These are phyloP conservation scores for Calocybe cyanea DNA, from an alignment of 768 basidiomycete genomes.

Conservation along the genomic window DNA sequence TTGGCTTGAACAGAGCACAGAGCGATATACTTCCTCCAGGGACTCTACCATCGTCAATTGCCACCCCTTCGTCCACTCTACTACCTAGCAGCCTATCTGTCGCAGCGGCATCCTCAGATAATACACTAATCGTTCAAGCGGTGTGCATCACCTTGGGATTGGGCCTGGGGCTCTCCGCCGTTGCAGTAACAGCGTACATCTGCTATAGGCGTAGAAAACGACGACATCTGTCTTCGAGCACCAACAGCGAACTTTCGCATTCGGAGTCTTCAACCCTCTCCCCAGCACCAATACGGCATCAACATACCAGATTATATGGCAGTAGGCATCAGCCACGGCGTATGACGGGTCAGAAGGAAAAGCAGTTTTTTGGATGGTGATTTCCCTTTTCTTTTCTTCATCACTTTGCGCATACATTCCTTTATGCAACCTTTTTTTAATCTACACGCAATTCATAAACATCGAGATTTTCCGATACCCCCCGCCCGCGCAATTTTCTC, in stretches of 20 bases:
- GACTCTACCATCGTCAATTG: conserved; percentile 31
- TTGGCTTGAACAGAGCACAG: conserved; percentile 9
- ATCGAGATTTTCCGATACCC: too few species aligned
- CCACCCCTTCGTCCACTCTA: conserved; percentile 26
- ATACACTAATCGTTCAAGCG: conserved; percentile 16
- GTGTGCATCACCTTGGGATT: conserved; percentile 27
- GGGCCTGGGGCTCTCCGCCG: conserved; percentile 23
- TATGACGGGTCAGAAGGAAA: too few species aligned
- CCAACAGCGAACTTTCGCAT: conserved; percentile 8
- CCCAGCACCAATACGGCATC: background rate
- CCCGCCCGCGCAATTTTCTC: too few species aligned
- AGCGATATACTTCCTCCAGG: conserved; percentile 30
- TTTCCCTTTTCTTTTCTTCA: too few species aligned
- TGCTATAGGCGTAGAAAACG: conserved; percentile 22
- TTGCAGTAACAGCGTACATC: conserved; percentile 18
- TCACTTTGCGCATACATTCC: too few species aligned
- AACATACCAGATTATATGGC: too few species aligned
- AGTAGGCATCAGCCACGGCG: too few species aligned
- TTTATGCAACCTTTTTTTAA: too few species aligned
- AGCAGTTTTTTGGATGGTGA: too few species aligned
- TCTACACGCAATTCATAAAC: too few species aligned
- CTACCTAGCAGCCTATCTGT: conserved; percentile 3
- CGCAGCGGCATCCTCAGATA: conserved; percentile 9
- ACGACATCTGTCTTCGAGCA: conserved; percentile 5
- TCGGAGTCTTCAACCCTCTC: background rate